Percentiles rank a stretch among this genome's conserved stretches.
These are phyloP conservation scores for Apiospora aurea DNA, from an alignment of 2,329 filamentous ascomycete genomes.

Conservation along the genomic window DNA sequence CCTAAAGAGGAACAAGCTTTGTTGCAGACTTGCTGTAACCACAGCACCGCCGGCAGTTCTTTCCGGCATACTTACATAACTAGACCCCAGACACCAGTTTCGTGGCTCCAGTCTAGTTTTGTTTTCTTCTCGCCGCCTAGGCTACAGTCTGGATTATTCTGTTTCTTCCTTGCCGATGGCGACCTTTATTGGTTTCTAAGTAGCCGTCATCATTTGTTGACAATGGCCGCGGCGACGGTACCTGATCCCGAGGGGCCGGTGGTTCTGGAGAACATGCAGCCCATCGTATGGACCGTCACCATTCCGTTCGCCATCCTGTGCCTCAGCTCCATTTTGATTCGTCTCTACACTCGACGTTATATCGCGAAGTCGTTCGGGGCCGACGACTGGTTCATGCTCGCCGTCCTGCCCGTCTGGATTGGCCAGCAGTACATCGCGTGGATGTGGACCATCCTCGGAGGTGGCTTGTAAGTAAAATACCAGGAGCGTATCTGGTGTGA, in stretches of 20 bases:
- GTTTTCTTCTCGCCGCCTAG: neutral
- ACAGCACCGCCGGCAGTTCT: neutral
- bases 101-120: neutral
- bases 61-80: neutral
- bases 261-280: conserved; percentile 16
- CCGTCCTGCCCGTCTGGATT: neutral
- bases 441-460: conserved; percentile 23
- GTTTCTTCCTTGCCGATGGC: neutral
- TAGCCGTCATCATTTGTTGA: neutral
- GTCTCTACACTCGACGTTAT: neutral
- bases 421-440: conserved; percentile 22
- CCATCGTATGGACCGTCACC: conserved; percentile 1
- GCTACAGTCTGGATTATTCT: neutral
- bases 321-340: neutral
- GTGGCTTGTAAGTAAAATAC: conserved; percentile 22
- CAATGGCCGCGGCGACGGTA: neutral
- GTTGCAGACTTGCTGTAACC: neutral
- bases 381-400: conserved; percentile 18
- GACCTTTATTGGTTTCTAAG: neutral
- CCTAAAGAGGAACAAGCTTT: no score
- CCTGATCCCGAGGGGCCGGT: neutral
- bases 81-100: neutral
- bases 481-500: no score
- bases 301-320: conserved; percentile 4
- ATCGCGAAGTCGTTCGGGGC: conserved; percentile 5